Evolutionary conservation across 306 rosid genomes (phyloP), one percentile per base, ranked within the genome.

Genomic region (Quercus gilva): DNA sequence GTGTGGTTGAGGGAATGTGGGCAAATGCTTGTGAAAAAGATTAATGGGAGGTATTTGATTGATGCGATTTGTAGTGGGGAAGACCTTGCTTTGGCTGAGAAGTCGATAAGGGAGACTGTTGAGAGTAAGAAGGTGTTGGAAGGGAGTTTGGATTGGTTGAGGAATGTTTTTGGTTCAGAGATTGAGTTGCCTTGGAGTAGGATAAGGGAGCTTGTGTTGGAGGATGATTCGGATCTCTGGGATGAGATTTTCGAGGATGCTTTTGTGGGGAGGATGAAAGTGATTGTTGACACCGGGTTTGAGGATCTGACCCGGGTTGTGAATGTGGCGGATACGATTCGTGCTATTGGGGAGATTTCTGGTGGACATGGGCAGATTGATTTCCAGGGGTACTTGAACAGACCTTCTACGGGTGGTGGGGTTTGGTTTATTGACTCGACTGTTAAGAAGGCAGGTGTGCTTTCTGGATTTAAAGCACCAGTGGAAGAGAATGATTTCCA

Each of bases 111-210:
- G 87, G 97, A 93, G 87, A 89, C 97, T 4, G 89, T 93, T 92
- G 97, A 91, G 71, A 88, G 98, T 86, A 95, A 95, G 78, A 93
- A 91, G 76, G 97, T 91, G 31, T 73, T 95, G 74, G 91, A 92
- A 86, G 96, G 93, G 64, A 91, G 98, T 85, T 81, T 95, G 68
- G 99, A 93, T 80, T 95, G 99, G 98, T 94, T 95, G 69, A 95
- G 86, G 87, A 95, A 86, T 63, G 99, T 95, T 73, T 93, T 95
- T 12, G 99, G 99, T 10, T 95, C 98, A 1, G 96, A 93, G 88
- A 86, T 93, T 75, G 98, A 93, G 91, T 82, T 93, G 83, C 99
- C 99, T 1, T 95, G 99, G 99, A 95, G 93, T 83, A 84, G 98
- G 85, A 91, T 90, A 82, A 88, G 94, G 45, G 99, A 95, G 69